Evolutionary conservation across 2,329 filamentous ascomycete species (phyloP).

Genomic region (Phialophora verrucosa): DNA sequence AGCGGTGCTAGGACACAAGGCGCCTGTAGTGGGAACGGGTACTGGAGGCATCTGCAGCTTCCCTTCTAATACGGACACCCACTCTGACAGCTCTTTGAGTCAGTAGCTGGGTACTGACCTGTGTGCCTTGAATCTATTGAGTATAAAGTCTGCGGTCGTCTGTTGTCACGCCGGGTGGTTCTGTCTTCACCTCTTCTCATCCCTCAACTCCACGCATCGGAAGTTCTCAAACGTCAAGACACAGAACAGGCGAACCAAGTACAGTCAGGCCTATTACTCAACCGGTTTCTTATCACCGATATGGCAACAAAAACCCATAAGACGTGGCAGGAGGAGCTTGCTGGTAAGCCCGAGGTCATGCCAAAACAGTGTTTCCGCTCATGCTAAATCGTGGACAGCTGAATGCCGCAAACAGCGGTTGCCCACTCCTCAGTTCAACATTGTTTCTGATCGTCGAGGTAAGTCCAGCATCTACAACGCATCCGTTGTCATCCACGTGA

Average conservation of each 20-base stretch:
- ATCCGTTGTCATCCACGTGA: background rate
- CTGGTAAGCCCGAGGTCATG: constrained; percentile 51
- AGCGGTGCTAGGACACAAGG: constrained; percentile 28
- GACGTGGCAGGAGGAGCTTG: constrained; percentile 62
- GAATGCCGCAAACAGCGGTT: constrained; percentile 37
- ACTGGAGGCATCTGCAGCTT: constrained; percentile 32
- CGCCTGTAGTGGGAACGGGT: constrained; percentile 30
- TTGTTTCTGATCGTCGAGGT: constrained; percentile 73
- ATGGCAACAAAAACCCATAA: constrained; percentile 39
- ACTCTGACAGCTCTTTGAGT: constrained; percentile 23
- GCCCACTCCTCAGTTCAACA: constrained; percentile 66
- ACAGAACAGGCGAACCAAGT: background rate
- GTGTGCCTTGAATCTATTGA: constrained; percentile 16
- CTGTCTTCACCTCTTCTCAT: constrained; percentile 13
- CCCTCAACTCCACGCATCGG: constrained; percentile 2
- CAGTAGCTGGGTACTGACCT: constrained; percentile 14
- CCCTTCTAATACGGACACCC: constrained; percentile 27
- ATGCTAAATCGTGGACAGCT: constrained; percentile 30
- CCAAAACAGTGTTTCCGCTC: constrained; percentile 5
- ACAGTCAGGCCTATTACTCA: background rate
- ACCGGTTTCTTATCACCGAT: constrained; percentile 6
- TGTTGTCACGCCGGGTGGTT: constrained; percentile 13
- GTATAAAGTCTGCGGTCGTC: constrained; percentile 27
- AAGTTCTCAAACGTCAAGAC: constrained; percentile 3
- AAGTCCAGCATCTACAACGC: constrained; percentile 31